phyloP scores from a whole-genome alignment of 2,329 filamentous ascomycete species.

The Beauveria asiatica region DNA sequence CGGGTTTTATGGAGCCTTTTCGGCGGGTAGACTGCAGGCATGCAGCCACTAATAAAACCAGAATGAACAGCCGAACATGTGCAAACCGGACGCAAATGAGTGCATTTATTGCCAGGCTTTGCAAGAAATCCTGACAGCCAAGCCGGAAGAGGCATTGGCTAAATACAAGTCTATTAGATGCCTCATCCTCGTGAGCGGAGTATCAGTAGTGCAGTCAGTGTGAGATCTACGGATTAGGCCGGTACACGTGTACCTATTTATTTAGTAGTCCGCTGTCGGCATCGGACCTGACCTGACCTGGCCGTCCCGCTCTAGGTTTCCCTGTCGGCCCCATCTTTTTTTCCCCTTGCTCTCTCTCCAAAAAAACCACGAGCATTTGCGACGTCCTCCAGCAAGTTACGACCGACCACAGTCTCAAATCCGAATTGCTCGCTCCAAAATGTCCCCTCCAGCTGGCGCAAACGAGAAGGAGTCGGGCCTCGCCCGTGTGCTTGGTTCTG shows the following conservation, averaged over 20 bases:
- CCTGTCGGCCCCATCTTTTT: background rate
- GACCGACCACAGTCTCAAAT: background rate
- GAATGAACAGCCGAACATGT: background rate
- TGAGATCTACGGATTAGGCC: background rate
- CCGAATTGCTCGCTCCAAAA: constrained; percentile 19
- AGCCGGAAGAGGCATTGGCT: background rate
- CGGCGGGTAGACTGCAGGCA: background rate
- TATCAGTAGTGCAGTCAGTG: background rate
- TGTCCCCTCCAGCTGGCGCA: constrained; percentile 50
- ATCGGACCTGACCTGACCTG: background rate
- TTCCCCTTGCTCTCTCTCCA: background rate
- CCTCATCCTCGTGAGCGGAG: background rate
- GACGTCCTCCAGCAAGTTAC: background rate
- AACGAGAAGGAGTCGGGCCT: constrained; percentile 76
- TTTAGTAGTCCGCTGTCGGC: background rate
- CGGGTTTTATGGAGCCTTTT: background rate
- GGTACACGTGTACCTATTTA: background rate
- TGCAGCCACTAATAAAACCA: background rate
- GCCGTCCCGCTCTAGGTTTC: background rate
- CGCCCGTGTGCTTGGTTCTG: constrained; percentile 84
- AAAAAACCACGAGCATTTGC: constrained; percentile 2
- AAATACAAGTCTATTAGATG: background rate
- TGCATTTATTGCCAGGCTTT: no score
- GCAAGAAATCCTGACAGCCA: background rate
- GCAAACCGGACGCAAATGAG: background rate